Conservation (phyloP, 306 rosid genomes). For the Oxytropis ochrocephala region DNA sequence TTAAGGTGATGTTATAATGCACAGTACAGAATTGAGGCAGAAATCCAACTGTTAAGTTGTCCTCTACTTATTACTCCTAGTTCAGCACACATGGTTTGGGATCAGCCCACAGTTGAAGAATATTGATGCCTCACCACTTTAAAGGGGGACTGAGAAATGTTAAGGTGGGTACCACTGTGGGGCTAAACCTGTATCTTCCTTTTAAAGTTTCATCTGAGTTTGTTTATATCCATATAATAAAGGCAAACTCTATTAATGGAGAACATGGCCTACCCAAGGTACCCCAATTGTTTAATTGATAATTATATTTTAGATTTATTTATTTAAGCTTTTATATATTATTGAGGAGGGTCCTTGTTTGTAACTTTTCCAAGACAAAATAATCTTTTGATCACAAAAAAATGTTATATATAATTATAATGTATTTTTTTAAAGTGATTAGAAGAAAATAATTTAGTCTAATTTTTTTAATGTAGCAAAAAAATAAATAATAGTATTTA, state of each 20-base stretch:
- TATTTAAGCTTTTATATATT: background rate
- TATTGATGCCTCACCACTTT: background rate
- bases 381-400: no score
- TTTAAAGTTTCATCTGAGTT: background rate
- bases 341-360: background rate
- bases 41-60: background rate
- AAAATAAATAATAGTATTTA: no score
- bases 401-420: background rate
- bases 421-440: no score
- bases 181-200: background rate
- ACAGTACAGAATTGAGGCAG: background rate
- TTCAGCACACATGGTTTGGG: background rate
- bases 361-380: background rate
- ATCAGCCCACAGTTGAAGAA: constrained; percentile 9
- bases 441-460: no score
- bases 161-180: background rate
- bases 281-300: background rate
- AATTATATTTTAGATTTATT: background rate
- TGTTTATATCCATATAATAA: background rate
- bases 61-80: background rate
- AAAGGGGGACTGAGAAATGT: background rate
- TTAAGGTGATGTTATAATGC: background rate
- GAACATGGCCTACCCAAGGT: background rate
- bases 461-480: no score
- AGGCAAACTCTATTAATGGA: background rate